Base-by-base conservation (phyloP, 129 eudicot species). In the Calendula officinalis region DNA sequence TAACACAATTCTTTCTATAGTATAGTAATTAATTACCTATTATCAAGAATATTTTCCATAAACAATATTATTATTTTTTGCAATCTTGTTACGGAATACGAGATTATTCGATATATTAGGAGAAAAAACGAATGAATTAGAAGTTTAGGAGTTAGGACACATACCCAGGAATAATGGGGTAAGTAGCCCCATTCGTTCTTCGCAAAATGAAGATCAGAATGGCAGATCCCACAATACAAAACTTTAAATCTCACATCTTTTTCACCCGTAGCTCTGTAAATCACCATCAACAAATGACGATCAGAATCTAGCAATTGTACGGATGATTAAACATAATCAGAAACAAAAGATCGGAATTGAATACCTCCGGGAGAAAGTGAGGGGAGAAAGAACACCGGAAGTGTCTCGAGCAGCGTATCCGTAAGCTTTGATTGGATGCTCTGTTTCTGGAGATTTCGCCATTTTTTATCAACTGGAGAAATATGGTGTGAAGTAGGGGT, bases 201-300 rank as follows among this genome's bases (percentile, higher is more conserved):
- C 36, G 12, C 53, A 40, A 54, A 48, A 39, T 80, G 83, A 74
- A 80, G 72, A 77, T 84, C 90, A 5, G 90, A 60, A 74, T 84
- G 91, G 30, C 91, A 84, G 33, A 84, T 78, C 33, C 91, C 91
- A 12, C 91, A 84, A 51, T 84, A 84, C 80, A 81, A 13, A 11
- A 84, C 76, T 33, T 78, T 84, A 44, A 84, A 60, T 44, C 78
- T 76, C 73, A 84, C 86, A 66, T 84, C 91, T 41, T 84, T 73
- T 13, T 81, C 91, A 8, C 86, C 78, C 1, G 91, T 84, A 30
- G 60, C 80, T 76, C 91, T 84, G 66, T 68, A 33, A 43, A 68
- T 11, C 44, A 56, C 13, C 53, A 54, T 7, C 34, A 43, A 61
- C 34, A 4, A 68, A 55, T 2, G 8, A 5, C 22, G 50, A 7